Evolutionary conservation across 306 rosid species (phyloP).

Genomic region (Comarum palustre): DNA sequence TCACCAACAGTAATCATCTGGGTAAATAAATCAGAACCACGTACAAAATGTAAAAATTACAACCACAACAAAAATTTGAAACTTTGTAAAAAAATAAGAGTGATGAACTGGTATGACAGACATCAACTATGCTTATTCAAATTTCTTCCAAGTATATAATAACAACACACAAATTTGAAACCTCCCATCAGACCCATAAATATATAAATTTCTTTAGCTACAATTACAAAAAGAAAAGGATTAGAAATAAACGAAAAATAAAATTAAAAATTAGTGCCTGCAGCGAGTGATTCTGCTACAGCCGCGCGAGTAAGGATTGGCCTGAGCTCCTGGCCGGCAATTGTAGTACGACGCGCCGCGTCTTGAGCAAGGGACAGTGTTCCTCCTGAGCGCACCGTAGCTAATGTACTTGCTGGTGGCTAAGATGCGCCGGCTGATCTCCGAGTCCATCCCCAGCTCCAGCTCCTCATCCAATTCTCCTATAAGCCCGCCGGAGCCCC

Average conservation of each 20-base stretch:
- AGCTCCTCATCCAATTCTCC: constrained; percentile 33
- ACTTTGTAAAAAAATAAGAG: background rate
- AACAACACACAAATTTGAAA: constrained; percentile 4
- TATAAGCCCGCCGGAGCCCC: constrained; percentile 58
- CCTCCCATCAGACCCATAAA: background rate
- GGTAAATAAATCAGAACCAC: too few relatives aligned
- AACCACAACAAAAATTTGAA: background rate
- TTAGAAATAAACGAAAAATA: background rate
- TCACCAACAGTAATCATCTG: background rate
- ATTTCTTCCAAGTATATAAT: constrained; percentile 14
- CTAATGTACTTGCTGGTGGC: constrained; percentile 65
- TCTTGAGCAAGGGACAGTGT: constrained; percentile 81
- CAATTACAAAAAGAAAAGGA: background rate
- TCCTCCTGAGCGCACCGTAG: constrained; percentile 93
- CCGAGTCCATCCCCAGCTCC: constrained; percentile 82
- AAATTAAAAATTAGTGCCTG: constrained; percentile 44
- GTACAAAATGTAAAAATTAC: background rate
- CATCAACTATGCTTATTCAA: constrained; percentile 12
- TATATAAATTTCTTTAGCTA: background rate
- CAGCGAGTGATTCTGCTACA: constrained; percentile 82
- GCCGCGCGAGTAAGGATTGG: constrained; percentile 86
- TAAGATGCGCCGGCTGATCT: constrained; percentile 75
- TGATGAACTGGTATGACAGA: background rate
- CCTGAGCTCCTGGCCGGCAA: constrained; percentile 86
- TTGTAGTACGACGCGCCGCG: constrained; percentile 97